Conservation (phyloP, 2,329 filamentous ascomycete species). For the Aspergillus spinulosporus region DNA sequence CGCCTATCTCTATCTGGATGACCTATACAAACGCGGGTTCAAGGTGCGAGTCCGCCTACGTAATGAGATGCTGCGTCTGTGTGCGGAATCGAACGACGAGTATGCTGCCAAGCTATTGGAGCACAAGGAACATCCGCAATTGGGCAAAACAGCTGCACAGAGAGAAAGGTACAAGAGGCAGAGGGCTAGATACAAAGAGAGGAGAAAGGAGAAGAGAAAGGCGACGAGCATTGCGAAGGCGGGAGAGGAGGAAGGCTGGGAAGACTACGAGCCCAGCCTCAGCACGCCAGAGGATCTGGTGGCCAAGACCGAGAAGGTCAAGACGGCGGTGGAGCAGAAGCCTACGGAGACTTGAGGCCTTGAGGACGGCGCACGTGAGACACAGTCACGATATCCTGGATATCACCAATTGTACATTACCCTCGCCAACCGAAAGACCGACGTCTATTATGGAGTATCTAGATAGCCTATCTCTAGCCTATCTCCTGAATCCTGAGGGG, state of each 20-base stretch:
- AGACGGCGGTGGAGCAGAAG: background rate
- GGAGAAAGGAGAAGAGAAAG: constrained; percentile 26
- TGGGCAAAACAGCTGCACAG: background rate
- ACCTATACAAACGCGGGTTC: constrained; percentile 35
- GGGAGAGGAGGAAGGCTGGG: constrained; percentile 26
- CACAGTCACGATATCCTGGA: background rate
- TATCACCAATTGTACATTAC: background rate
- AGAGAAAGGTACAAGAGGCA: constrained; percentile 11
- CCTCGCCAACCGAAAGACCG: background rate
- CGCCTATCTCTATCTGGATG: constrained; percentile 41
- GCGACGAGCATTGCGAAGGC: constrained; percentile 20
- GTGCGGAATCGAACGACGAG: constrained; percentile 31
- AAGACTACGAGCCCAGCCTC: constrained; percentile 23
- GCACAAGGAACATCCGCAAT: constrained; percentile 30
- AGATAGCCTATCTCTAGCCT: background rate
- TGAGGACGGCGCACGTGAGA: background rate
- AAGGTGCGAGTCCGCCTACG: constrained; percentile 27
- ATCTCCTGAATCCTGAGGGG: background rate
- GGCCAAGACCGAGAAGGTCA: background rate
- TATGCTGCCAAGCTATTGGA: constrained; percentile 33
- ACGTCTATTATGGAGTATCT: background rate
- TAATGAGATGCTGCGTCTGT: constrained; percentile 31
- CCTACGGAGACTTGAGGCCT: too few relatives aligned
- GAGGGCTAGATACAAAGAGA: constrained; percentile 22
- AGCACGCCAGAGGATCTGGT: constrained; percentile 20